Base-by-base conservation (phyloP, 2,329 filamentous ascomycete genomes). In the Cytospora piceicola region DNA sequence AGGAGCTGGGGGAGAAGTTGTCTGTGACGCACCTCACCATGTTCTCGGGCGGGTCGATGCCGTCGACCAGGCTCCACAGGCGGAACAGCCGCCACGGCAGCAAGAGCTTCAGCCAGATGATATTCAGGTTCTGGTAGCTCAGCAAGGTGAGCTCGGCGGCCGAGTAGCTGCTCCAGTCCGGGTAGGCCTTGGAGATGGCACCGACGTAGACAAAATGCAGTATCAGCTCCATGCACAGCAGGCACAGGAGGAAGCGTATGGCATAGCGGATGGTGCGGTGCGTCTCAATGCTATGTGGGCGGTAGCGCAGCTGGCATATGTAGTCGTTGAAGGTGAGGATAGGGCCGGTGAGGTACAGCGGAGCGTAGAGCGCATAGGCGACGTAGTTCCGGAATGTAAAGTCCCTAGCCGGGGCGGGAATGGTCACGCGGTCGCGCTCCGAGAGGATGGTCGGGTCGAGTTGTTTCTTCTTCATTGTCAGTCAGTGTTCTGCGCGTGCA, bases 241-340 rank as follows among this genome's bases (percentile, higher is more conserved):
- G 83, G 17, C 88, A 88, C 58, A 97, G 77, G 24, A 90, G 75
- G 75, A 98, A 96, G 29, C 95, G 93, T 56, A 96, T 78, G 27
- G 83, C 93, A 74, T 99, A 99, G 55, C 92, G 87, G 34, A 90
- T 75, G 1, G 90, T 97, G 62, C 94, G 91, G 3, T 80, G 77
- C 4, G 77, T 78, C 70, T 89, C 91, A 72, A 95, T 89, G 65
- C 87, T 93, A 14, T 89, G 84, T 0, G 92, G 79, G 15, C 84
- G 85, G 78, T 94, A 90, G 70, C 92, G 90, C 67, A 85, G 83
- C 76, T 99, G 95, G 0, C 92, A 91, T 69, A 98, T 89, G 81
- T 95, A 99, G 81, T 99, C 96, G 78, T 99, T 99, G 82, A 98
- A 99, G 15, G 94, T 98, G 68, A 99, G 76, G 73, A 99, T 97